phyloP scores from a whole-genome alignment of 2,329 filamentous ascomycete genomes.

The Samsoniella hepiali region DNA sequence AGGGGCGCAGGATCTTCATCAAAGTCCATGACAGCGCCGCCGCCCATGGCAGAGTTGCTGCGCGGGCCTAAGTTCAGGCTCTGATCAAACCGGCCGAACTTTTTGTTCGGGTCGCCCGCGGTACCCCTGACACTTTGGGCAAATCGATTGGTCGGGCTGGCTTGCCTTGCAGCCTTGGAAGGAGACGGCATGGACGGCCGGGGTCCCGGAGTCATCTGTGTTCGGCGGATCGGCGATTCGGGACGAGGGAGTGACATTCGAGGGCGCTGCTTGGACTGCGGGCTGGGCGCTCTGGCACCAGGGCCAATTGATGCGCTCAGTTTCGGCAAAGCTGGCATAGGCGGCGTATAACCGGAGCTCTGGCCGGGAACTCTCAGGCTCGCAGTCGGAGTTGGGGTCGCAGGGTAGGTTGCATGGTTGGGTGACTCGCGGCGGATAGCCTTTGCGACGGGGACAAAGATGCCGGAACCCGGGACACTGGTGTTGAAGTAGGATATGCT shows the following conservation, averaged over 20 bases:
- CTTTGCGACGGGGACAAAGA: slow-evolving; percentile 86
- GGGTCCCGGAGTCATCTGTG: slow-evolving; percentile 59
- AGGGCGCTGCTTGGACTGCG: slow-evolving; percentile 62
- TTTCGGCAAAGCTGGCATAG: slow-evolving; percentile 65
- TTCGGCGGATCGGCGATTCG: slow-evolving; percentile 76
- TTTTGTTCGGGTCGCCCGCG: slow-evolving; percentile 60
- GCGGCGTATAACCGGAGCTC: slow-evolving; percentile 60
- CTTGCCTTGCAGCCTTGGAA: slow-evolving; percentile 40
- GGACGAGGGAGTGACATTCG: slow-evolving; percentile 81
- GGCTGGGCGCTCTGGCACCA: slow-evolving; percentile 63
- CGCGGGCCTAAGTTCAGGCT: slow-evolving; percentile 53
- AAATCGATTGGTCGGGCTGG: slow-evolving; percentile 53
- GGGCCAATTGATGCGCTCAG: slow-evolving; percentile 88
- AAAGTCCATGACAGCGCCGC: slow-evolving; percentile 46
- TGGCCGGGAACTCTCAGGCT: slow-evolving; percentile 54
- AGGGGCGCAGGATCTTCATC: slow-evolving; percentile 58
- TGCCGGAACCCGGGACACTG: slow-evolving; percentile 73
- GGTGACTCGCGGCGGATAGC: slow-evolving; percentile 65
- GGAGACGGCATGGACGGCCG: slow-evolving; percentile 54
- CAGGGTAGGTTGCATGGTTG: slow-evolving; percentile 46
- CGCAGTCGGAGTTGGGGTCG: slow-evolving; percentile 63
- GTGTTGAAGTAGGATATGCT: slow-evolving; percentile 80
- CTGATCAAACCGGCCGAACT: slow-evolving; percentile 43
- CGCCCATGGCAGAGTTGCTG: slow-evolving; percentile 58
- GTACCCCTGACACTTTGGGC: slow-evolving; percentile 62